Evolutionary conservation across 805 yeast species (phyloP), one percentile per base, ranked within the genome.

Genomic region (Diddensiella santjacobensis): DNA sequence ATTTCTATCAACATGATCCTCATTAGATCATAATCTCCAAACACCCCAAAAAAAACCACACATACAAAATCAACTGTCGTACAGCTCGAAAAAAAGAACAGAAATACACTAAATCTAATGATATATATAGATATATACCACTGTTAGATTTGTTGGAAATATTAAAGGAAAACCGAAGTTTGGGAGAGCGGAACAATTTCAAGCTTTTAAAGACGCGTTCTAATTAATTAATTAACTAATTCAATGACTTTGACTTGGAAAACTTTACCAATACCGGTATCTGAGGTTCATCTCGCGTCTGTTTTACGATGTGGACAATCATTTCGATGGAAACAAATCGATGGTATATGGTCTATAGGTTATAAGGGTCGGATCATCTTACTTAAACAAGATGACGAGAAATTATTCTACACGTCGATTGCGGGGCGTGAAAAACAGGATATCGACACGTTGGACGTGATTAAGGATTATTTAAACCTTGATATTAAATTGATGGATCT

Each of bases 231-330:
- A n/a, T n/a, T n/a, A n/a, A n/a, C n/a, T n/a, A n/a, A n/a, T n/a
- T n/a, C 15, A 17, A 35, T 17, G 38, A 35, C 38, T 6, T 17
- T 17, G 38, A 10, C 38, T 8, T 63, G 67, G 67, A 44, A 47
- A 1, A 52, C 41, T 8, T 35, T 61, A 1, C 49, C 54, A 5
- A 38, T 63, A 3, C 58, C 52, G 35, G 44, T 50, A 5, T 18
- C 36, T 6, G 93, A 87, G 55, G 68, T 86, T 1, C 66, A 74
- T n/a, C 65, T 87, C 3, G 65, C 80, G 3, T 77, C 79, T 35
- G 90, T 87, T 0, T 70, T 87, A 23, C 69, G 93, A 38, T 85
- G 95, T 60, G 96, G 96, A 1, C 96, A 87, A 67, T 81, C 95
- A 0, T 87, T 87, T 59, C 62, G 86, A 45, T 87, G 96, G 95